Evolutionary conservation across 1,139 yeast species (phyloP).

Genomic region (Kodamaea arcana): DNA sequence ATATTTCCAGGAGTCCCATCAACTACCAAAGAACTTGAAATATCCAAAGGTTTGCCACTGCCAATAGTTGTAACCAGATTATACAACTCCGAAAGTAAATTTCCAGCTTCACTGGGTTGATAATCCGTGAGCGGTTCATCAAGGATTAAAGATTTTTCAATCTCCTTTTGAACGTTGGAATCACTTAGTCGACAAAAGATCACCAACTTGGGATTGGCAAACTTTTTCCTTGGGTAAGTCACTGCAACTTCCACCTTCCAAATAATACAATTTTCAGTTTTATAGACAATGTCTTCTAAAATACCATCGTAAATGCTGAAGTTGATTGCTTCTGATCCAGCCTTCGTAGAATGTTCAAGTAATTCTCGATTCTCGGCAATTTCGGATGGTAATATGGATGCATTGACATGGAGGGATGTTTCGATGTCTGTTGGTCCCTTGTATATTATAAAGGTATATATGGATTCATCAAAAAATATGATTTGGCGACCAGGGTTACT

Average conservation of each 20-base stretch:
- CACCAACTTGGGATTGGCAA: slow-evolving; percentile 27
- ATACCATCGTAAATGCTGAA: slow-evolving; percentile 15
- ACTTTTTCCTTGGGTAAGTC: slow-evolving; percentile 34
- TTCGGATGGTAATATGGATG: slow-evolving; percentile 29
- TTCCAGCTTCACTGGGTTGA: slow-evolving; percentile 18
- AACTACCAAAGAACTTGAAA: slow-evolving; percentile 6
- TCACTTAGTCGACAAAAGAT: slow-evolving; percentile 20
- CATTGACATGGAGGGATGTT: slow-evolving; percentile 20
- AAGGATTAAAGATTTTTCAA: slow-evolving; percentile 3
- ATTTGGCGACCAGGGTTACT: slow-evolving; percentile 11
- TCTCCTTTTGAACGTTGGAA: slow-evolving; percentile 4
- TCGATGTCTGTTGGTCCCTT: slow-evolving; percentile 8
- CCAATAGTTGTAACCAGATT: slow-evolving; percentile 11
- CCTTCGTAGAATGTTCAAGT: slow-evolving; percentile 3
- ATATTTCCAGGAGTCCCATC: neutral
- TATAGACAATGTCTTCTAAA: slow-evolving; percentile 13
- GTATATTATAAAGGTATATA: slow-evolving; percentile 31
- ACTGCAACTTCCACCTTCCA: slow-evolving; percentile 37
- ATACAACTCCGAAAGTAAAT: slow-evolving; percentile 24
- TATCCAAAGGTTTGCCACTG: slow-evolving; percentile 5
- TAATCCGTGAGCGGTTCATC: slow-evolving; percentile 15
- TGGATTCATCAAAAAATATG: slow-evolving; percentile 36
- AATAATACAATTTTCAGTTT: slow-evolving; percentile 12
- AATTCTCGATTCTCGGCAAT: slow-evolving; percentile 10
- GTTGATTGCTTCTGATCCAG: slow-evolving; percentile 8